A percentile compares a stretch with the other conserved stretches of the same genome.
These are phyloP conservation scores for Aureobasidium leucospermi DNA, from an alignment of 2,329 filamentous ascomycete genomes.

Conservation along the genomic window DNA sequence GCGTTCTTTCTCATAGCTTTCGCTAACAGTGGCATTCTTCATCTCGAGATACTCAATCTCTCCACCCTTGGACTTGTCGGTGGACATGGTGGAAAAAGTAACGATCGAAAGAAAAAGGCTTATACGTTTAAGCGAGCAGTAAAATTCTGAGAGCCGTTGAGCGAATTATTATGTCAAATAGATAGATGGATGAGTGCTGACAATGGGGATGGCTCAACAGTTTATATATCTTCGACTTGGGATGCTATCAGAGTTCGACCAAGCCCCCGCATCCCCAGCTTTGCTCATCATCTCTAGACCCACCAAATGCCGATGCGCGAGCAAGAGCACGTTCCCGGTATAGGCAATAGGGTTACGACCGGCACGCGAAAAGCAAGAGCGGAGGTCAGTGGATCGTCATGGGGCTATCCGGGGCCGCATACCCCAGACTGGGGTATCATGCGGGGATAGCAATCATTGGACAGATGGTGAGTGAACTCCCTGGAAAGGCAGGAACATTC, in stretches of 20 bases:
- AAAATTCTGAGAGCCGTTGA: neutral
- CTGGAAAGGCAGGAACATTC: neutral
- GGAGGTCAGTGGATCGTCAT: neutral
- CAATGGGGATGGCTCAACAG: neutral
- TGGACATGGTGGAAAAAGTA: neutral
- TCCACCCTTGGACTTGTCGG: neutral
- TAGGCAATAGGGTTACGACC: neutral
- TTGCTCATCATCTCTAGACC: neutral
- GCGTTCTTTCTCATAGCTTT: slow-evolving; percentile 8
- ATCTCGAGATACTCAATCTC: slow-evolving; percentile 11
- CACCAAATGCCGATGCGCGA: neutral
- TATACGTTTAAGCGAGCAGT: neutral
- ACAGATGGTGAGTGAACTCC: neutral
- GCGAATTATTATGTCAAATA: neutral
- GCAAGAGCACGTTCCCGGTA: neutral
- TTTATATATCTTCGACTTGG: neutral
- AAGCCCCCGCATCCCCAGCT: neutral
- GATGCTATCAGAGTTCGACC: neutral
- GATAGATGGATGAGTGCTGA: neutral
- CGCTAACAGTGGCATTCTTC: slow-evolving; percentile 1
- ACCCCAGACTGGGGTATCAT: neutral
- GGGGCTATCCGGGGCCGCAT: neutral
- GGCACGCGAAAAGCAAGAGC: neutral
- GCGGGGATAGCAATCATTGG: neutral
- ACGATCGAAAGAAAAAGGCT: neutral